Percentiles rank a stretch among this genome's conserved stretches.
Evolutionary conservation across 208 protist species (phyloP).

Genomic region (Trypanosoma melophagium): DNA sequence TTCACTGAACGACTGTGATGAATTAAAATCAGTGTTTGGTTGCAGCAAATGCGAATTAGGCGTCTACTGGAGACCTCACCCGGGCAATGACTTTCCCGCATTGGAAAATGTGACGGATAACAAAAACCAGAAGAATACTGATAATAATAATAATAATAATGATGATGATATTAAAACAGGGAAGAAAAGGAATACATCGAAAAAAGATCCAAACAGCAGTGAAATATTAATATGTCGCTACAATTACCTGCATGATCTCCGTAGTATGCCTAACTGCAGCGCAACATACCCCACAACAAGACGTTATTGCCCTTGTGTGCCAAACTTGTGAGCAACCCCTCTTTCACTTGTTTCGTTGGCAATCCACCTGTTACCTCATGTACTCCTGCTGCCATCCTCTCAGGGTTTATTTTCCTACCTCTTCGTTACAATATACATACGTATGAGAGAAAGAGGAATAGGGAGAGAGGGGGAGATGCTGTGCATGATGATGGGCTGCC

Average conservation of each 20-base stretch:
- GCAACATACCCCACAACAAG: conserved; percentile 9
- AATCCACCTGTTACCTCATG: neutral
- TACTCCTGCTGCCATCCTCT: neutral
- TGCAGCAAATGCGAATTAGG: conserved; percentile 23
- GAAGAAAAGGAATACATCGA: conserved; percentile 1
- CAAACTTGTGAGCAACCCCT: neutral
- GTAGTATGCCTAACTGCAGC: conserved; percentile 20
- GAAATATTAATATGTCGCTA: conserved; percentile 11
- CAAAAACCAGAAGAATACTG: neutral
- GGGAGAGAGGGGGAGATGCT: neutral
- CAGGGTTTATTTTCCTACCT: neutral
- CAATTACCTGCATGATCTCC: conserved; percentile 21
- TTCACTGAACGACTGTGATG: conserved; percentile 25
- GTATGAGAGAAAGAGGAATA: neutral
- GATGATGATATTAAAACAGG: neutral
- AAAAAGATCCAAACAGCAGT: neutral
- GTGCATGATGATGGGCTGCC: neutral
- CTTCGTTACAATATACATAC: neutral
- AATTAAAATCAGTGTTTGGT: conserved; percentile 20
- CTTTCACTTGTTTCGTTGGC: neutral
- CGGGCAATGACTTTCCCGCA: conserved; percentile 28
- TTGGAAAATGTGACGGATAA: conserved; percentile 3
- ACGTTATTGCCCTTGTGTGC: conserved; percentile 24
- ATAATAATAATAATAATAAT: conserved; percentile 2
- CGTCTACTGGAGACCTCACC: conserved; percentile 30